phyloP scores from a whole-genome alignment of 2,329 filamentous ascomycete species.

The Exophiala dermatitidis region DNA sequence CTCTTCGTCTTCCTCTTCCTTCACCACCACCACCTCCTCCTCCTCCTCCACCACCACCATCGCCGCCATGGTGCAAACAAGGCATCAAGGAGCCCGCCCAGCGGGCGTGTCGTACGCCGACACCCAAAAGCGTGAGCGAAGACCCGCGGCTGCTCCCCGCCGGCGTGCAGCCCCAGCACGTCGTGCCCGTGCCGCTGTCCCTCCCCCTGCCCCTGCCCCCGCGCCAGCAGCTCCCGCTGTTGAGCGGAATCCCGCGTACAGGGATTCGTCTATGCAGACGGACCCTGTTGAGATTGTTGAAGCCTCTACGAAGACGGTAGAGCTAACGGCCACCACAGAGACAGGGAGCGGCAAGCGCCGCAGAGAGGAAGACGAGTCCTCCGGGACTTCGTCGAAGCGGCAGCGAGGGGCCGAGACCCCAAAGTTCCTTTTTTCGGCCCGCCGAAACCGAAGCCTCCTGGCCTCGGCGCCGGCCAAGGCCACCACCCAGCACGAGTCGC shows the following conservation, averaged over 20 bases:
- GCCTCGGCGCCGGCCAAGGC: slow-evolving; percentile 15
- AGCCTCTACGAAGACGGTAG: slow-evolving; percentile 9
- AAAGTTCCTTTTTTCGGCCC: slow-evolving; percentile 17
- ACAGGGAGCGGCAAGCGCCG: slow-evolving; percentile 13
- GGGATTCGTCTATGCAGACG: neutral
- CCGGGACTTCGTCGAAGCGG: slow-evolving; percentile 12
- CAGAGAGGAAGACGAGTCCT: slow-evolving; percentile 9
- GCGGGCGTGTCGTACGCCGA: slow-evolving; percentile 18
- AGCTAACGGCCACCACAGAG: slow-evolving; percentile 14
- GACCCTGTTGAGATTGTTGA: neutral
- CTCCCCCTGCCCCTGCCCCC: neutral
- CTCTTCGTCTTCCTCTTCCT: slow-evolving; percentile 23
- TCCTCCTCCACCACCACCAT: neutral
- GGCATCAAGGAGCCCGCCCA: slow-evolving; percentile 19
- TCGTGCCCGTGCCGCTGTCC: neutral
- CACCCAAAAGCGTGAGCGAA: slow-evolving; percentile 21
- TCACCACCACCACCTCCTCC: neutral
- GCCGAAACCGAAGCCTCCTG: slow-evolving; percentile 18
- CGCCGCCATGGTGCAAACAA: slow-evolving; percentile 18
- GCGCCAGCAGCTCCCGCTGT: neutral
- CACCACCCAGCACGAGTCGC: slow-evolving; percentile 11
- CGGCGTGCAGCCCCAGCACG: neutral
- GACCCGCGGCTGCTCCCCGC: neutral
- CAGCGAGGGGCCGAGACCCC: slow-evolving; percentile 10
- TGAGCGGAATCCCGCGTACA: neutral